phyloP scores from a whole-genome alignment of 129 eudicot genomes.

The Cynara cardunculus region DNA sequence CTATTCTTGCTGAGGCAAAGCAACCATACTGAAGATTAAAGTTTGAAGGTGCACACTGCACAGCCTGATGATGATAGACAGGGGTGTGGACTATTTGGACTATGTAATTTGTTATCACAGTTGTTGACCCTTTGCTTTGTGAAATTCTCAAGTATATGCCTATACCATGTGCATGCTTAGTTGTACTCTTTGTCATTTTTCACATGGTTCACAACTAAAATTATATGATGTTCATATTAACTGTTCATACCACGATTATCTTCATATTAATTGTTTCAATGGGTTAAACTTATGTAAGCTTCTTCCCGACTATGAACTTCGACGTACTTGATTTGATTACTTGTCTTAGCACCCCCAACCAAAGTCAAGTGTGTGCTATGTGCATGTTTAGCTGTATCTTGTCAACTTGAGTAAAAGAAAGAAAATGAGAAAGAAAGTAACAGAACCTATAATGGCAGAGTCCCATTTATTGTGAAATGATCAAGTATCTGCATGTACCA shows the following conservation, averaged over 20 bases:
- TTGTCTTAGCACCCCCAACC: too few species aligned
- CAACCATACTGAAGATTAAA: constrained; percentile 68
- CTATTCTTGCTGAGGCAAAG: constrained; percentile 73
- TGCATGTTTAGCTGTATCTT: neutral
- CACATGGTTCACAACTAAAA: too few species aligned
- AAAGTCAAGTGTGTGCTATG: too few species aligned
- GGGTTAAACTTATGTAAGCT: too few species aligned
- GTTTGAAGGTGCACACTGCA: constrained; percentile 69
- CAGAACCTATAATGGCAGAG: too few species aligned
- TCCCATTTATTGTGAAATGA: too few species aligned
- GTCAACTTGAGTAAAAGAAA: neutral
- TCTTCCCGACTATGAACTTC: too few species aligned
- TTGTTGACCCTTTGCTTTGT: constrained; percentile 54
- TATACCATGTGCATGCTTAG: constrained; percentile 29
- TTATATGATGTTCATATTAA: too few species aligned
- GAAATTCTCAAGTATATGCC: constrained; percentile 62
- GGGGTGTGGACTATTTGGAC: constrained; percentile 70
- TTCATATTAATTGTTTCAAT: too few species aligned
- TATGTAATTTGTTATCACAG: constrained; percentile 59
- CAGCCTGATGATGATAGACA: constrained; percentile 55
- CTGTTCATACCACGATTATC: too few species aligned
- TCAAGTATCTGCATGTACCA: neutral
- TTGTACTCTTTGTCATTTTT: too few species aligned
- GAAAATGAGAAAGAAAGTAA: neutral
- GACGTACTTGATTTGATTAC: too few species aligned